Percentiles rank a stretch among this genome's conserved stretches.
Evolutionary conservation across 148 eudicot species (phyloP).

Genomic region (Rhododendron vialii): DNA sequence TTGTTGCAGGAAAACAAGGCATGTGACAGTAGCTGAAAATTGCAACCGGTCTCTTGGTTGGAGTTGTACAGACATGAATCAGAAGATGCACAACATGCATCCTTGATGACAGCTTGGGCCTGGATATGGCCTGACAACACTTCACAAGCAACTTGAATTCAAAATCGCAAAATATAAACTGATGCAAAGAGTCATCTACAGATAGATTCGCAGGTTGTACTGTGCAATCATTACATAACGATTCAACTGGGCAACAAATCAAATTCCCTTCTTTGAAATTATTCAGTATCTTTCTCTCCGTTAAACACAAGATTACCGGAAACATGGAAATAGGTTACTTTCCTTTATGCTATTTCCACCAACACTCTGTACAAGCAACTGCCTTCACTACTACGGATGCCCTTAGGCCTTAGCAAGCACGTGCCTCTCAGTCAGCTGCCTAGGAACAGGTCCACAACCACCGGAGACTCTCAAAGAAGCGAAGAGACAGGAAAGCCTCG

Average conservation of each 20-base stretch:
- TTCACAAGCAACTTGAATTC: background rate
- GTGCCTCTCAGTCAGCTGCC: constrained; percentile 44
- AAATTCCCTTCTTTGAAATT: background rate
- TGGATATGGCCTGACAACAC: background rate
- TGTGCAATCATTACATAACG: background rate
- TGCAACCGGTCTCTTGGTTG: too few relatives aligned
- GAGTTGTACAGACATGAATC: background rate
- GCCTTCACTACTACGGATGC: background rate
- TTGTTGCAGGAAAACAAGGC: too few relatives aligned
- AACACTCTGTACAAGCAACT: background rate
- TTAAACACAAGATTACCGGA: constrained; percentile 19
- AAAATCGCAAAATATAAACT: background rate
- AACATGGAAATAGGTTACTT: background rate
- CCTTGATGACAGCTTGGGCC: background rate
- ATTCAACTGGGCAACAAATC: background rate
- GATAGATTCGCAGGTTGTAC: background rate
- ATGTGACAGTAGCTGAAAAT: too few relatives aligned
- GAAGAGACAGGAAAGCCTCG: constrained; percentile 48
- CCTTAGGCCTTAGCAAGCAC: constrained; percentile 35
- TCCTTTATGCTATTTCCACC: constrained; percentile 8
- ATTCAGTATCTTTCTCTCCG: constrained; percentile 9
- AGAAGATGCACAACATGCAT: background rate
- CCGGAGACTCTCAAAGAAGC: constrained; percentile 43
- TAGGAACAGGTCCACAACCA: constrained; percentile 28
- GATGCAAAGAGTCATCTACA: constrained; percentile 1